Percentiles rank a stretch among this genome's conserved stretches.
These are phyloP conservation scores for Wickerhamomyces ciferrii DNA, from an alignment of 805 yeast genomes.

Conservation along the genomic window DNA sequence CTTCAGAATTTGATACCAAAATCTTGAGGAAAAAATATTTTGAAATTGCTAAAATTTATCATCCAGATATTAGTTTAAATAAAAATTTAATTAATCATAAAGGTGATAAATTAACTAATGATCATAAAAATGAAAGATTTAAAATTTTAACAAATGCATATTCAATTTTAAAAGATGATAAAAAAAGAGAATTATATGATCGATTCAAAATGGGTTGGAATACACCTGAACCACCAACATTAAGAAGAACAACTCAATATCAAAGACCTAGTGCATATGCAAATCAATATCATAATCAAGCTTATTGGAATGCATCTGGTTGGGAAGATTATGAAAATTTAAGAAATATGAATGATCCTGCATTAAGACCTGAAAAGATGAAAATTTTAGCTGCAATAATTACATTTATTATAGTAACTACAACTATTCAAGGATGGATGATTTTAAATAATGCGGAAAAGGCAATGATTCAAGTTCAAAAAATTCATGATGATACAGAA, in stretches of 20 bases:
- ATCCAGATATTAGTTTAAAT: slow-evolving; percentile 58
- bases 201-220: slow-evolving; percentile 41
- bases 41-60: slow-evolving; percentile 67
- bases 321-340: slow-evolving; percentile 56
- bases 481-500: slow-evolving; percentile 35
- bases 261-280: slow-evolving; percentile 11
- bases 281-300: slow-evolving; percentile 16
- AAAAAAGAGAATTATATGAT: slow-evolving; percentile 40
- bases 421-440: slow-evolving; percentile 35
- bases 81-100: slow-evolving; percentile 20
- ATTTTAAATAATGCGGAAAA: slow-evolving; percentile 33
- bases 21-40: slow-evolving; percentile 46
- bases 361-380: slow-evolving; percentile 31
- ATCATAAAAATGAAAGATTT: slow-evolving; percentile 35
- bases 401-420: slow-evolving; percentile 29
- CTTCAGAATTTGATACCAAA: slow-evolving; percentile 28
- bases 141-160: slow-evolving; percentile 54
- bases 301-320: slow-evolving; percentile 56
- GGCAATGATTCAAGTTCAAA: slow-evolving; percentile 23
- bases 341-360: slow-evolving; percentile 22
- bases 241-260: slow-evolving; percentile 20
- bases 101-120: slow-evolving; percentile 26
- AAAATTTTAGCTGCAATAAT: slow-evolving; percentile 39
- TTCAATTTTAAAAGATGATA: slow-evolving; percentile 42
- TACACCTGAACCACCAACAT: slow-evolving; percentile 23